Percentiles rank a stretch among this genome's conserved stretches.
These are phyloP conservation scores for Aspergillus wentii DNA, from an alignment of 495 filamentous ascomycete genomes.

Conservation along the genomic window DNA sequence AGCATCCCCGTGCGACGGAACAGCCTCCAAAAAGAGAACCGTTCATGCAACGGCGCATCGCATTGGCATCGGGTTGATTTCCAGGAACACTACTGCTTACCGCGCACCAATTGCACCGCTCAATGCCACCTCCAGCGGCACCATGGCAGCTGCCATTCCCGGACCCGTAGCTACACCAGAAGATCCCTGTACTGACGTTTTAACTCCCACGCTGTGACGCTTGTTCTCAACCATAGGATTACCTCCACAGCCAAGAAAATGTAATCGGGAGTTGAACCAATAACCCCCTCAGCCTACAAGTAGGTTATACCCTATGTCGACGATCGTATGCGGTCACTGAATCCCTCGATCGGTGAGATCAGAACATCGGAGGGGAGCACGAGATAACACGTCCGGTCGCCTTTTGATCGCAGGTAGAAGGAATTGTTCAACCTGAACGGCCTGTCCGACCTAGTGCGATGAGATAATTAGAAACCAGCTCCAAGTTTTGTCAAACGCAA, in stretches of 20 bases:
- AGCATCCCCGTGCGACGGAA: not conserved
- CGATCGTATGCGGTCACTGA: not conserved
- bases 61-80: too few species aligned
- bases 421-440: too few species aligned
- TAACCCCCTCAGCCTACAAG: too few species aligned
- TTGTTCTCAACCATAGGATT: conserved; percentile 42
- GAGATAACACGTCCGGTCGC: not conserved
- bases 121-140: conserved; percentile 43
- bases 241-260: conserved; percentile 1
- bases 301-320: too few species aligned
- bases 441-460: too few species aligned
- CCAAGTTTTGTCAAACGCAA: conserved; percentile 3
- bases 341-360: too few species aligned
- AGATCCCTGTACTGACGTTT: conserved; percentile 25
- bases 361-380: not conserved
- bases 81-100: conserved; percentile 24
- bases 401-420: too few species aligned
- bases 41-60: not conserved
- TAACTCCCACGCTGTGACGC: conserved; percentile 40
- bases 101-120: conserved; percentile 49
- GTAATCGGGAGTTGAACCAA: not conserved
- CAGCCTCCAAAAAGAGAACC: too few species aligned
- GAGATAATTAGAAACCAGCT: conserved; percentile 1
- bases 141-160: conserved; percentile 36
- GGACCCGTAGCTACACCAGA: conserved; percentile 19